Conservation (phyloP, 148 eudicot species). For the Hydrangea macrophylla region DNA sequence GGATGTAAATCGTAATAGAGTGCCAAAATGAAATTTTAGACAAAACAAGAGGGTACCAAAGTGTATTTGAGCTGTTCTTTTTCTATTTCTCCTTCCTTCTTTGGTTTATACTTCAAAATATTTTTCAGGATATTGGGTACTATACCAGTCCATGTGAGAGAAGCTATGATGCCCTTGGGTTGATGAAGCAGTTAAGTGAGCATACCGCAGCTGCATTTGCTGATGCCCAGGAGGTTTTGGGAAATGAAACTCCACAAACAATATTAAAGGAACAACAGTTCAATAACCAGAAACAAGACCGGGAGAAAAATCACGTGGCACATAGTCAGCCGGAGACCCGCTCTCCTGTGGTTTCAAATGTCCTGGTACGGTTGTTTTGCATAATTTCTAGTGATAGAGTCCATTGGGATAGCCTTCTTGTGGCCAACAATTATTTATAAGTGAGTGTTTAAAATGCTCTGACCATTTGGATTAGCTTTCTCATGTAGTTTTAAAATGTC, state of each 20-base stretch:
- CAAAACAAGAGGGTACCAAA: too few species aligned
- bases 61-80: neutral
- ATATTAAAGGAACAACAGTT: slow-evolving; percentile 45
- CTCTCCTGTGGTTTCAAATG: slow-evolving; percentile 33
- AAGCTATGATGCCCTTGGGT: slow-evolving; percentile 77
- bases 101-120: neutral
- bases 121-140: slow-evolving; percentile 70
- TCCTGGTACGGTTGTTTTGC: slow-evolving; percentile 36
- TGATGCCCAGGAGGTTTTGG: slow-evolving; percentile 79
- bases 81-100: neutral
- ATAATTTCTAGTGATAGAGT: neutral
- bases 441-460: too few species aligned
- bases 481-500: too few species aligned
- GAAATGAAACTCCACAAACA: slow-evolving; percentile 81
- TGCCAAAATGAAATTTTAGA: too few species aligned
- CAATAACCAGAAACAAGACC: slow-evolving; percentile 27
- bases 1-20: too few species aligned
- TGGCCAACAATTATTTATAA: too few species aligned
- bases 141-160: slow-evolving; percentile 74
- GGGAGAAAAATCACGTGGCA: slow-evolving; percentile 19
- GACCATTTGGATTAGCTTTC: too few species aligned
- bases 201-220: slow-evolving; percentile 80
- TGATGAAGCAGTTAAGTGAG: slow-evolving; percentile 83
- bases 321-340: slow-evolving; percentile 30
- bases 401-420: too few species aligned